A percentile compares a stretch with the other conserved stretches of the same genome.
Conservation (phyloP, 768 basidiomycete species). For the Mrakia gelida region DNA sequence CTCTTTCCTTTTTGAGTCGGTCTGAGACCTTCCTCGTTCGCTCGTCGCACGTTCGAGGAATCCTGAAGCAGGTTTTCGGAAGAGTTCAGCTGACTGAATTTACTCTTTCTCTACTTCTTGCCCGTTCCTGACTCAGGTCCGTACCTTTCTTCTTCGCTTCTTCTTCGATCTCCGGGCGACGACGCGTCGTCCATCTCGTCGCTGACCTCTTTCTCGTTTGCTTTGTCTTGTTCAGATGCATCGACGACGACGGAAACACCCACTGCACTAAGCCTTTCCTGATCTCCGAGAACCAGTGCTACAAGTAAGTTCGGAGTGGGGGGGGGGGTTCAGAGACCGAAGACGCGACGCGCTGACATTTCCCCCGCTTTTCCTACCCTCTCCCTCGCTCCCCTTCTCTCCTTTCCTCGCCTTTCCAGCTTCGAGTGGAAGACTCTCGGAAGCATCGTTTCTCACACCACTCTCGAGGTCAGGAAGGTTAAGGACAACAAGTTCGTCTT, state of each 20-base stretch:
- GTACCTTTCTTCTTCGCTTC: neutral
- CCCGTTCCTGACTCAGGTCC: neutral
- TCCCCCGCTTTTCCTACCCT: neutral
- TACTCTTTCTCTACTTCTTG: too few species aligned
- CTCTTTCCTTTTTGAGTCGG: neutral
- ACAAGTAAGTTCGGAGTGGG: constrained; percentile 33
- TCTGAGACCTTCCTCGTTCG: neutral
- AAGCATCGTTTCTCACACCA: constrained; percentile 39
- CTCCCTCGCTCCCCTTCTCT: too few species aligned
- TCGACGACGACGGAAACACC: constrained; percentile 38
- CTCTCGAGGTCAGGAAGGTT: constrained; percentile 41
- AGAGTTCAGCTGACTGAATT: too few species aligned
- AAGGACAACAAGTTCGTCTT: constrained; percentile 23
- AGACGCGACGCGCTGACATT: neutral
- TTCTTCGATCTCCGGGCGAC: neutral
- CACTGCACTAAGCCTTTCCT: constrained; percentile 43
- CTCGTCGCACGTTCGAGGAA: neutral
- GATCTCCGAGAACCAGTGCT: constrained; percentile 39
- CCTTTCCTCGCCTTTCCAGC: neutral
- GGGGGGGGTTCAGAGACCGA: too few species aligned
- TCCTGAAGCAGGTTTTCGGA: too few species aligned
- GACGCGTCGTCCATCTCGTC: neutral
- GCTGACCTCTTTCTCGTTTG: neutral
- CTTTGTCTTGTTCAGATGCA: constrained; percentile 31
- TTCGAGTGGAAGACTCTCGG: constrained; percentile 43